Evolutionary conservation across 2,329 filamentous ascomycete species (phyloP).

Genomic region (Penicillium palitans): DNA sequence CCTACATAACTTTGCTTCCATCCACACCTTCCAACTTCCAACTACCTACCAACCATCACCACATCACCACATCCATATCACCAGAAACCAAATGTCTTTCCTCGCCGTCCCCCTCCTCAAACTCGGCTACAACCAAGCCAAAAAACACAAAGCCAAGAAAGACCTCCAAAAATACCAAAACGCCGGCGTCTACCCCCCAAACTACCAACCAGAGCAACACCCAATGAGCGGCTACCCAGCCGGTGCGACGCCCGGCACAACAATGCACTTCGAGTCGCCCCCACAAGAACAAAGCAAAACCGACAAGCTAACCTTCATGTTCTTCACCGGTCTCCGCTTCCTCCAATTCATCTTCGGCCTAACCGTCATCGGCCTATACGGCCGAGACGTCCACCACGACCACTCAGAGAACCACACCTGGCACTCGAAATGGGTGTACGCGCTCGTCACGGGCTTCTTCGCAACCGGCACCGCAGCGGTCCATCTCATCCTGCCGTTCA

Average conservation of each 20-base stretch:
- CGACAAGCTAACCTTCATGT: conserved; percentile 14
- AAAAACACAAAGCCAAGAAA: conserved; percentile 34
- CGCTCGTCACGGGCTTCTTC: conserved; percentile 67
- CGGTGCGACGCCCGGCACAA: conserved; percentile 20
- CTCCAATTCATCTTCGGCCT: conserved; percentile 75
- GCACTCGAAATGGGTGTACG: conserved; percentile 77
- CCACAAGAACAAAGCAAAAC: conserved; percentile 17
- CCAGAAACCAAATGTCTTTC: conserved; percentile 29
- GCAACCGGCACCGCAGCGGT: conserved; percentile 64
- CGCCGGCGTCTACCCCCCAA: conserved; percentile 20
- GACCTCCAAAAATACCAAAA: conserved; percentile 18
- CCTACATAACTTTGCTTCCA: neutral
- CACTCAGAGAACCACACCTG: conserved; percentile 52
- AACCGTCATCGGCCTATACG: conserved; percentile 77
- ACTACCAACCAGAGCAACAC: conserved; percentile 19
- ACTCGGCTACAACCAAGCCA: conserved; percentile 31
- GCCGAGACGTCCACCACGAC: conserved; percentile 57
- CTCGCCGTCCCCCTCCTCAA: conserved; percentile 31
- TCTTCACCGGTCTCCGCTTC: conserved; percentile 60
- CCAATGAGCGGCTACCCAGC: conserved; percentile 24
- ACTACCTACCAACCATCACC: neutral
- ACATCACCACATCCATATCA: neutral
- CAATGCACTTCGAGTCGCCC: conserved; percentile 13
- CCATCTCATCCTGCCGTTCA: conserved; percentile 64
- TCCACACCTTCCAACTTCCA: neutral